Conservation (phyloP, 495 filamentous ascomycete genomes). For the Halenospora varia region DNA sequence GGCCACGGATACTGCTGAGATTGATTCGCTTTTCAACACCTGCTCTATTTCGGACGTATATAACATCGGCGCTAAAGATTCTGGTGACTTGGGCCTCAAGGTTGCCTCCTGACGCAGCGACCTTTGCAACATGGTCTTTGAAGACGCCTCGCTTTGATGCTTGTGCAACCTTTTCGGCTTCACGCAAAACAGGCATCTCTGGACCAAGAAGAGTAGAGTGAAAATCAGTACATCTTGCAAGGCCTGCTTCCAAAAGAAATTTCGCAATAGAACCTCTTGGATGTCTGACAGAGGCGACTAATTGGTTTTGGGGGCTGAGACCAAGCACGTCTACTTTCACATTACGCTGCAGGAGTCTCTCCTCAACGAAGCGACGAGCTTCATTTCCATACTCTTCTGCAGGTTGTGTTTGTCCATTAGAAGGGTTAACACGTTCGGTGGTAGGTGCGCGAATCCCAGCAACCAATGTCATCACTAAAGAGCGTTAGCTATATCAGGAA, state of each 20-base stretch:
- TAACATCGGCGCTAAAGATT: conserved; percentile 83
- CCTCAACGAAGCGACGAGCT: conserved; percentile 80
- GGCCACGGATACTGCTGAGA: conserved; percentile 88
- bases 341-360: conserved; percentile 77
- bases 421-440: conserved; percentile 71
- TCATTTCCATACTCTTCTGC: conserved; percentile 87
- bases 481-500: conserved; percentile 17
- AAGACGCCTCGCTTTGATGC: conserved; percentile 68
- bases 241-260: conserved; percentile 78
- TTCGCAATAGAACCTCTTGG: conserved; percentile 88
- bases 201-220: conserved; percentile 84
- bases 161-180: conserved; percentile 84
- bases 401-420: conserved; percentile 72
- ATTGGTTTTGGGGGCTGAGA: conserved; percentile 77
- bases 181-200: conserved; percentile 80
- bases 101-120: conserved; percentile 47
- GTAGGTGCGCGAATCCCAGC: conserved; percentile 85
- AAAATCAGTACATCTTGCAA: conserved; percentile 89
- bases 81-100: conserved; percentile 78
- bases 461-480: conserved; percentile 63
- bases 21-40: conserved; percentile 86
- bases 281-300: conserved; percentile 78
- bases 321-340: conserved; percentile 79
- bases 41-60: conserved; percentile 77
- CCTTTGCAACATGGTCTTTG: conserved; percentile 67